These are phyloP conservation scores for Piper betle DNA, from an alignment of 164 flowering plant genomes.

Conservation along the genomic window DNA sequence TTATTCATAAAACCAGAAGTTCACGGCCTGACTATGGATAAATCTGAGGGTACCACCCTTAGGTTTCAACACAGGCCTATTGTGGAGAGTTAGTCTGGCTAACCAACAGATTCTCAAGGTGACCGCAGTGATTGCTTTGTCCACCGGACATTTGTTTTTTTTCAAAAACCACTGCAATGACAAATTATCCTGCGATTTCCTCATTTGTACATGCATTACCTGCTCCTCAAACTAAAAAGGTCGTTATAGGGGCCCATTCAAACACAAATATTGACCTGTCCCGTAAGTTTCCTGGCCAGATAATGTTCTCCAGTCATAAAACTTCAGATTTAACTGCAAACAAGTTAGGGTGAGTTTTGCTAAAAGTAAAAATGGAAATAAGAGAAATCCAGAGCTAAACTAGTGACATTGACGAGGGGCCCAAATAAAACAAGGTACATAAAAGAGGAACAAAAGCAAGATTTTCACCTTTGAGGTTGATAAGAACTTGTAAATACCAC, in stretches of 20 bases:
- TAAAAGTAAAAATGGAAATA: background rate
- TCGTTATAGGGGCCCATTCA: background rate
- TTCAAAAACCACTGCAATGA: background rate
- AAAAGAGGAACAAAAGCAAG: background rate
- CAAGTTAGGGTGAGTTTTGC: background rate
- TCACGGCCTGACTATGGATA: too few species aligned
- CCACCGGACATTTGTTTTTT: background rate
- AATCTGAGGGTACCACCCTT: too few species aligned
- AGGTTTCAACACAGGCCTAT: too few species aligned
- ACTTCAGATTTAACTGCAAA: slow-evolving; percentile 40
- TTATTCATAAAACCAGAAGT: too few species aligned
- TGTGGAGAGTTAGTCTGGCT: too few species aligned
- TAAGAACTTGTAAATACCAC: slow-evolving; percentile 55
- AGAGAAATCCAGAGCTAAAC: too few species aligned
- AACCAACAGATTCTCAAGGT: background rate
- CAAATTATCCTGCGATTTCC: background rate
- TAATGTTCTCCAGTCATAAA: slow-evolving; percentile 33
- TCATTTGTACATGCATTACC: background rate
- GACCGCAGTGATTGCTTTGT: background rate
- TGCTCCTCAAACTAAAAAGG: background rate
- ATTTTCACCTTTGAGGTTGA: slow-evolving; percentile 40
- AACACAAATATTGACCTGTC: too few species aligned
- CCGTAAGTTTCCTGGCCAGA: slow-evolving; percentile 33
- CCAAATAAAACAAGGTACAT: too few species aligned
- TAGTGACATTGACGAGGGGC: too few species aligned